Base-by-base conservation (phyloP, 108 stramenopile genomes). In the Discostella stelligeroides region DNA sequence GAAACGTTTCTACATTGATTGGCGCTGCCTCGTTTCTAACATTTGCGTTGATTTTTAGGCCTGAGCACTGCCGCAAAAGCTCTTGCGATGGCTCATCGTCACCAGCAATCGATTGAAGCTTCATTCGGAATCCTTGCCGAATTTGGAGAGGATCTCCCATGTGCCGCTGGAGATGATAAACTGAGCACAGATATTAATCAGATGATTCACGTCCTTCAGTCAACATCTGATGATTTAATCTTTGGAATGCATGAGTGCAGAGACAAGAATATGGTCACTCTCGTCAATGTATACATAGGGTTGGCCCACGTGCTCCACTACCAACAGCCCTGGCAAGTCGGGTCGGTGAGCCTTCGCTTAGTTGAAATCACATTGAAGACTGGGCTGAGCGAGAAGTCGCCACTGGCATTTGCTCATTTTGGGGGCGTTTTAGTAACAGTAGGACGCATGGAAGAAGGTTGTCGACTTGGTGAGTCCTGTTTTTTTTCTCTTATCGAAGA, bases 281-380 rank as follows among this genome's bases (percentile, higher is more conserved):
- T 64, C 17, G 28, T 70, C 61, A 64, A 70, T 9, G 24, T 75
- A 0, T 75, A 70, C 37, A 24, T 27, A 12, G 62, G 70, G 0
- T 38, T 70, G n/a, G 23, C 23, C 0, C 6, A 37, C 4, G 9
- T 49, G 21, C 28, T 70, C n/a, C 10, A 25, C 15, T 29, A 24
- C 9, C 17, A 40, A 15, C 34, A 62, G 21, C 68, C 68, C 1
- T 43, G n/a, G 12, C 38, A 27, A 17, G 12, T 47, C 6, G 43
- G 24, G 7, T 30, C 46, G 14, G 61, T 63, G 7, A 17, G 43
- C 24, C 47, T 62, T 34, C 68, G 73, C 46, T 59, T 60, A 61
- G 63, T 63, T 45, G 39, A 61, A 20, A 17, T 75, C 23, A 70
- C 58, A 10, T 11, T 75, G 21, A 18, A 63, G 14, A 38, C 50